phyloP scores from a whole-genome alignment of 345 rosid genomes.

The Passiflora organensis region DNA sequence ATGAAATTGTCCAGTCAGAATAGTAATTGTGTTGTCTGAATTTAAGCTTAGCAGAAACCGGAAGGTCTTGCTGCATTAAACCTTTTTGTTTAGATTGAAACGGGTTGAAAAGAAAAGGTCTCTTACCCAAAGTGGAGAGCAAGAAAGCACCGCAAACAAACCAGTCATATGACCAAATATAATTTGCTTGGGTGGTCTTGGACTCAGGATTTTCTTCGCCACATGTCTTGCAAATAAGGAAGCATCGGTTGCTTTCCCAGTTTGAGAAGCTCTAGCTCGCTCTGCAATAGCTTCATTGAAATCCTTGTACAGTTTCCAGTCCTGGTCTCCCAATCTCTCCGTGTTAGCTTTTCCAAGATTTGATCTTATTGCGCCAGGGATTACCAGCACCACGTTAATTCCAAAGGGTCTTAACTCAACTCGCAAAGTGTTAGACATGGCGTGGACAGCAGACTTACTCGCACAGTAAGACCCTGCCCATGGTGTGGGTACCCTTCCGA shows the following conservation, averaged over 20 bases:
- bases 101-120: conserved; percentile 46
- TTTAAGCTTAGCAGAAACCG: no score
- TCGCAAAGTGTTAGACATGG: conserved; percentile 42
- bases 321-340: conserved; percentile 32
- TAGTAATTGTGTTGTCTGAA: no score
- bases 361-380: conserved; percentile 53
- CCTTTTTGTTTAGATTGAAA: conserved; percentile 30
- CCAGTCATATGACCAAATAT: conserved; percentile 56
- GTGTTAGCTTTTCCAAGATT: conserved; percentile 39
- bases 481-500: conserved; percentile 50
- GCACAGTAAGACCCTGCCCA: conserved; percentile 67
- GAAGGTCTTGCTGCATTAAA: no score
- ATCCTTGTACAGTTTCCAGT: conserved; percentile 53
- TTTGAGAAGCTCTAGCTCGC: conserved; percentile 52
- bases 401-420: conserved; percentile 56
- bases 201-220: conserved; percentile 43
- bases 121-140: conserved; percentile 60
- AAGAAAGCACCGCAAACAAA: conserved; percentile 45
- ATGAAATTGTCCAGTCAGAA: no score
- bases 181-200: conserved; percentile 48
- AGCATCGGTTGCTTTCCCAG: conserved; percentile 37
- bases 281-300: conserved; percentile 48
- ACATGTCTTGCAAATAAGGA: conserved; percentile 46
- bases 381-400: conserved; percentile 39
- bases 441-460: conserved; percentile 58